Base-by-base conservation (phyloP, 257 asterid genomes). In the Rehmannia glutinosa region DNA sequence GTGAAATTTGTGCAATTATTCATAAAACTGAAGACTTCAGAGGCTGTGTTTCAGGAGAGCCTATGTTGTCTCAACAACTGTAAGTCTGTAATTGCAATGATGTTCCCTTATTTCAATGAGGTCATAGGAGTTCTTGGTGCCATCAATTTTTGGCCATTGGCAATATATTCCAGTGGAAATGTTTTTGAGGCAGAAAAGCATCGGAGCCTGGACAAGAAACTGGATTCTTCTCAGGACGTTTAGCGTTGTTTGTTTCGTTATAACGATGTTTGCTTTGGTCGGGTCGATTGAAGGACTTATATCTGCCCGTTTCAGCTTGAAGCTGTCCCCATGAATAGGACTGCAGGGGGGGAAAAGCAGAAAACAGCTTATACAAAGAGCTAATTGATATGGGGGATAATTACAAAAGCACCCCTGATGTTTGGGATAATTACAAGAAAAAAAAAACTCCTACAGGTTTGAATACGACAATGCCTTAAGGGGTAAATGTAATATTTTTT, bases 81-180 rank as follows among this genome's bases (percentile, higher is more conserved):
- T n/a, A n/a, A n/a, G n/a, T n/a, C n/a, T n/a, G n/a, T 71, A 8
- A 25, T 84, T 6, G 96, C 90, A 3, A 66, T 86, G 61, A 8
- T 62, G 0, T 86, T 88, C 66, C 97, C 97, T 17, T 90, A 86
- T 78, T 88, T 90, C 71, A 90, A 90, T 61, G 78, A 86, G 75
- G 84, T 90, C 12, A 32, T 86, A 12, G 96, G 89, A 45, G 83
- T 90, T 45, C 72, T 87, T 0, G 97, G 96, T 23, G 85, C 95
- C 8, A 32, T 88, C 32, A 78, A 72, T 68, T 87, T 86, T 52
- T 88, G 97, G 96, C 97, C 97, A 2, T 1, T 86, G 57, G 64
- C 82, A 12, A 72, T 90, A 43, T 86, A 87, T 72, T 62, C 97
- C 97, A 0, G 87, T 86, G 28, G 96, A 87, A 58, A 88, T 90